Evolutionary conservation across 1,139 yeast species (phyloP), one percentile per base, ranked within the genome.

Genomic region (Zhuliangozyma parablackwelliae): DNA sequence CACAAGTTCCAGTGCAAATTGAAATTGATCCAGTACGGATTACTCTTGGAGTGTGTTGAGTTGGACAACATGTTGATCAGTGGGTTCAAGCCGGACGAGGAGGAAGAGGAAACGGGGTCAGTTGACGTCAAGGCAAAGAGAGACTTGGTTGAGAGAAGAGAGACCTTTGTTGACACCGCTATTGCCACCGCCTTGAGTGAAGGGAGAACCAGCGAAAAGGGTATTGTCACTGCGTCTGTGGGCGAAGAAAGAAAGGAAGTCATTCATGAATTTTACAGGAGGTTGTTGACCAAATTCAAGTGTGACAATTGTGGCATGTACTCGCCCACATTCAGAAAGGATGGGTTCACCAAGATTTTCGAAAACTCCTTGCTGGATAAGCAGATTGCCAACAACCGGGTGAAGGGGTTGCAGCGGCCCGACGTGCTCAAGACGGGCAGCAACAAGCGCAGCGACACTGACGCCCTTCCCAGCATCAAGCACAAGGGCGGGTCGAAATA

Each of bases 241-340:
- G 76, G 78, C 28, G 96, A 89, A 56, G 96, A 88, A 62, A 80
- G 98, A 63, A 90, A 90, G 57, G 61, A 59, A 13, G 65, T 84
- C 44, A 73, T 94, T 46, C 84, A 81, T 43, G 87, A 82, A 30
- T 83, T 90, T 52, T 86, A 89, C 68, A 78, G 75, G 52, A 76
- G 77, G 49, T 65, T 89, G 39, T 67, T 87, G 48, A 64, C 82
- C 35, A 80, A 96, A 61, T 82, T 88, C 40, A 85, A 82, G 61
- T 94, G 99, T 76, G 95, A 86, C 55, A 89, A 89, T 62, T 94
- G 99, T 75, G 87, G 89, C 34, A 86, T 90, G 96, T 86, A 74
- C 60, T 88, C 96, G 31, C 97, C 98, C 38, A 72, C 82, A 31
- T 92, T 82, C 71, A 80, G 98, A 68, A 92, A 90, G 56, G 98